Percentiles rank a stretch among this genome's conserved stretches.
phyloP scores from a whole-genome alignment of 2,329 filamentous ascomycete genomes.

The Pyricularia pennisetigena region DNA sequence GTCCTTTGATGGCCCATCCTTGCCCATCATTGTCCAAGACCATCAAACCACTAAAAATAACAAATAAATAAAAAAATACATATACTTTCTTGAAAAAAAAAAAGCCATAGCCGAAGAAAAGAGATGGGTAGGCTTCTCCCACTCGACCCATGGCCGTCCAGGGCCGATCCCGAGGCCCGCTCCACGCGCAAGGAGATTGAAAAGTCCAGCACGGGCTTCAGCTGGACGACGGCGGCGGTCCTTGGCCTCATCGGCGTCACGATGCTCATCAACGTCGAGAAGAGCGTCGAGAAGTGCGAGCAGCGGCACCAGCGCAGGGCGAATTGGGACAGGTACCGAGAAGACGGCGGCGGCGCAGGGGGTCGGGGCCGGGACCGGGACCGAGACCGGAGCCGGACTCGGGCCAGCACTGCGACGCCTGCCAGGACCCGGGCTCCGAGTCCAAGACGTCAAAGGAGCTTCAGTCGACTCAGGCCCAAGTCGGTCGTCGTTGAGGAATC shows the following conservation, averaged over 20 bases:
- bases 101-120: background rate
- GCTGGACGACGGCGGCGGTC: constrained; percentile 27
- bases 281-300: constrained; percentile 25
- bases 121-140: constrained; percentile 9
- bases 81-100: background rate
- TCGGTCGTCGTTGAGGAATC: background rate
- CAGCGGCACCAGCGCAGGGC: constrained; percentile 12
- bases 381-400: background rate
- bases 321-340: background rate
- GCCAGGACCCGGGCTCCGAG: background rate
- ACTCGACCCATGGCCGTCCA: constrained; percentile 23
- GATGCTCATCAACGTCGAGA: constrained; percentile 28
- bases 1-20: background rate
- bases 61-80: no score
- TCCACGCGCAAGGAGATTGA: constrained; percentile 26
- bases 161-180: constrained; percentile 26
- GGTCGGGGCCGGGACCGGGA: background rate
- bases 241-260: constrained; percentile 26
- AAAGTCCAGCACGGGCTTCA: constrained; percentile 26
- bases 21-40: background rate
- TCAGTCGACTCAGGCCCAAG: background rate
- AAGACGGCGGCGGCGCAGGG: background rate
- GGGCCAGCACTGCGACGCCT: background rate
- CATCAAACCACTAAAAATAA: background rate
- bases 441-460: background rate